Evolutionary conservation across 345 rosid genomes (phyloP).

Genomic region (Bruguiera sexangula): DNA sequence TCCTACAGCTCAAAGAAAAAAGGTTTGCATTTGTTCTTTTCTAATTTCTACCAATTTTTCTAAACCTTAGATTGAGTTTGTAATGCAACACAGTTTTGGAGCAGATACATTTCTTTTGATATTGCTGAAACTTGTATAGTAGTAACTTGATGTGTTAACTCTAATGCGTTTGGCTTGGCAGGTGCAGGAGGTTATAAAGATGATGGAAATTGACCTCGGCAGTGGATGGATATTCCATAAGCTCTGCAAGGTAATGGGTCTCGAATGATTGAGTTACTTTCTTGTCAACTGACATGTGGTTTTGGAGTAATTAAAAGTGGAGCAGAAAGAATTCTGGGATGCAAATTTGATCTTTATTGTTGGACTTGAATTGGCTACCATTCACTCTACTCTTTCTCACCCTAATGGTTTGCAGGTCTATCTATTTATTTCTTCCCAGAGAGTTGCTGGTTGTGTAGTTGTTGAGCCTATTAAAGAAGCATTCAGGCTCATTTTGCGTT

Average conservation of each 20-base stretch:
- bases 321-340: not conserved
- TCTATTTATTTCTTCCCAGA: slow-evolving; percentile 53
- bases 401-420: slow-evolving; percentile 51
- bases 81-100: not conserved
- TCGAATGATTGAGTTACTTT: not conserved
- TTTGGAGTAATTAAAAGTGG: not conserved
- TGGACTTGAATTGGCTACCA: not conserved
- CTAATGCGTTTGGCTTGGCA: slow-evolving; percentile 27
- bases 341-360: not conserved
- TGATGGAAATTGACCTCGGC: slow-evolving; percentile 84
- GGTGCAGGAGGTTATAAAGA: slow-evolving; percentile 71
- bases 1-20: slow-evolving; percentile 53
- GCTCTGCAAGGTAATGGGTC: slow-evolving; percentile 53
- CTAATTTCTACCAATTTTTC: too few species aligned
- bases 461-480: slow-evolving; percentile 84
- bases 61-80: not conserved
- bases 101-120: not conserved
- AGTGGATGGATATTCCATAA: slow-evolving; percentile 75
- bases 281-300: not conserved
- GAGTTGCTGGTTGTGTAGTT: slow-evolving; percentile 70
- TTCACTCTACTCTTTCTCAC: not conserved
- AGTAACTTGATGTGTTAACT: not conserved
- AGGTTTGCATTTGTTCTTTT: slow-evolving; percentile 39
- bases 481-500: slow-evolving; percentile 46
- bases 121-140: not conserved